Percentiles rank a stretch among this genome's conserved stretches.
These are phyloP conservation scores for Fusarium tjaetaba DNA, from an alignment of 2,329 filamentous ascomycete genomes.

Conservation along the genomic window DNA sequence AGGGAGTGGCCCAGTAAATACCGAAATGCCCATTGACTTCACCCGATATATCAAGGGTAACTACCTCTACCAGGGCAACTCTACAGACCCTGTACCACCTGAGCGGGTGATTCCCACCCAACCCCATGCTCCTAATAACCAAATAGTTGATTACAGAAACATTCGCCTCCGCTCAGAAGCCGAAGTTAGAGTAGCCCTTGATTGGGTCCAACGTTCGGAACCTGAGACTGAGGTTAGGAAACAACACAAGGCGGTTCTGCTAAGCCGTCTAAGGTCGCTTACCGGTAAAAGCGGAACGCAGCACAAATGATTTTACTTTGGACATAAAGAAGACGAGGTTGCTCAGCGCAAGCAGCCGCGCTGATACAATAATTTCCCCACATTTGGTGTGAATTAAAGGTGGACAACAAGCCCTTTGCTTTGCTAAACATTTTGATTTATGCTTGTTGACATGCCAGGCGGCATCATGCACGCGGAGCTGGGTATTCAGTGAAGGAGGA, in stretches of 20 bases:
- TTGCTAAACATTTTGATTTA: conserved; percentile 10
- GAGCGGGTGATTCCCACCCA: conserved; percentile 19
- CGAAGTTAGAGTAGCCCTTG: conserved; percentile 71
- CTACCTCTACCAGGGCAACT: conserved; percentile 7
- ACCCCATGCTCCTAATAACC: background rate
- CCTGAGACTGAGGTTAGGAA: conserved; percentile 32
- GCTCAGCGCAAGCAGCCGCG: conserved; percentile 16
- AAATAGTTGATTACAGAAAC: conserved; percentile 19
- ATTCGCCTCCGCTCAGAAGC: conserved; percentile 67
- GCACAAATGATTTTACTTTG: conserved; percentile 12
- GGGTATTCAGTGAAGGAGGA: background rate
- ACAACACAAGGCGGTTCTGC: conserved; percentile 34
- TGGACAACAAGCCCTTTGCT: conserved; percentile 6
- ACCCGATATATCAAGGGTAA: conserved; percentile 29
- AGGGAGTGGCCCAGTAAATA: conserved; percentile 7
- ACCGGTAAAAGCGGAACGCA: conserved; percentile 7
- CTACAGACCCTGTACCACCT: background rate
- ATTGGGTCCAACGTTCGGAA: conserved; percentile 60
- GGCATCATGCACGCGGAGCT: conserved; percentile 7
- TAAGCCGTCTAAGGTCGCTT: conserved; percentile 33
- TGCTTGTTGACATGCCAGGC: conserved; percentile 17
- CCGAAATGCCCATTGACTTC: background rate
- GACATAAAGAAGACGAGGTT: conserved; percentile 13
- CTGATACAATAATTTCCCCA: conserved; percentile 6
- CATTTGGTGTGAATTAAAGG: conserved; percentile 4